Base-by-base conservation (phyloP, 2,329 filamentous ascomycete genomes). In the Nemania diffusa region DNA sequence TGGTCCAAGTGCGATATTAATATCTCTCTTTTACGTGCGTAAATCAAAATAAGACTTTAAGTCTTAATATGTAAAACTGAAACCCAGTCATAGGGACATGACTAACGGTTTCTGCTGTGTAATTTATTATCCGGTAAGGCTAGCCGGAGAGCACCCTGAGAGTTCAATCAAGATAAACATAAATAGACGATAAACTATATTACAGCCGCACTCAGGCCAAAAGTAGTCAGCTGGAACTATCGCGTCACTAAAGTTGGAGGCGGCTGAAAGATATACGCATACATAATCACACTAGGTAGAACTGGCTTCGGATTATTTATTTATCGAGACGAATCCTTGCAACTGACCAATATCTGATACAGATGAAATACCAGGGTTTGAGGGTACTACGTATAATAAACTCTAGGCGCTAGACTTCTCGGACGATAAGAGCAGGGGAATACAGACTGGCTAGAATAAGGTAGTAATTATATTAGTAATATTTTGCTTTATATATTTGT, bases 401-500 rank as follows among this genome's bases (percentile, higher is more conserved):
- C 3, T 9, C n/a, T 37, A n/a, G 17, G 44, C 15, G 13, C 29
- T 17, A 52, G n/a, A 34, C 6, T 24, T 24, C 26, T 42, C 6
- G 37, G 17, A 52, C 8, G 9, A 27, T 5, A 1, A 29, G 7
- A 22, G 7, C 3, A 42, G 17, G 32, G 11, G 24, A 24, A 42
- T 15, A 11, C 5, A 20, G 24, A 26, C 7, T 29, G 13, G 42
- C 6, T n/a, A 26, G n/a, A 44, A 57, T 67, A 40, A 52, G 34
- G 22, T 13, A 3, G 24, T 62, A 37, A 69, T 67, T 66, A 67
- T 57, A 69, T 69, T 69, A 69, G 20, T 64, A 64, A 46, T 52
- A 55, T 65, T 68, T 62, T 40, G 48, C 58, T 63, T 66, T 69
- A 69, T 62, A 48, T 60, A 55, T 40, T 56, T 67, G 37, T 67